These are phyloP conservation scores for Prillingera fragicola DNA, from an alignment of 1,284 basidiomycete genomes.

Conservation along the genomic window DNA sequence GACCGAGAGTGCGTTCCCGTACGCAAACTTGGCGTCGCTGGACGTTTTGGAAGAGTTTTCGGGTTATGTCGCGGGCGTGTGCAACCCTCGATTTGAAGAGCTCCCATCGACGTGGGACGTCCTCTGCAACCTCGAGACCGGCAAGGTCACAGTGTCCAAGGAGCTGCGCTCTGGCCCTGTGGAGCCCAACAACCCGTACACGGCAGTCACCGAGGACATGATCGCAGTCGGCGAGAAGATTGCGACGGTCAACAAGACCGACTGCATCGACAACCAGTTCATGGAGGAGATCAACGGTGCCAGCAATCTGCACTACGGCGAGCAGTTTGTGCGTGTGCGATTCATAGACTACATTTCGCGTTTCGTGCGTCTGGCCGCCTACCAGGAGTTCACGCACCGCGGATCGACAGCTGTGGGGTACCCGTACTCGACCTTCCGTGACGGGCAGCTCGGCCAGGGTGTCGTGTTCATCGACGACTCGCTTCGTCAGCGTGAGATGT, in stretches of 20 bases:
- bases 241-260: conserved; percentile 51
- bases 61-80: conserved; percentile 91
- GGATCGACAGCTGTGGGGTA: conserved; percentile 64
- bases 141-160: conserved; percentile 76
- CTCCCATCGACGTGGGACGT: conserved; percentile 80
- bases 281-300: conserved; percentile 82
- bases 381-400: conserved; percentile 68
- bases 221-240: conserved; percentile 14
- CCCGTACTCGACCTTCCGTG: conserved; percentile 41
- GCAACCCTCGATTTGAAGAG: conserved; percentile 90
- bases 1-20: conserved; percentile 84
- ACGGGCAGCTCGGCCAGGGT: conserved; percentile 60
- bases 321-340: conserved; percentile 67
- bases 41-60: conserved; percentile 83
- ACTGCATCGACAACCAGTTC: conserved; percentile 72
- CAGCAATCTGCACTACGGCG: conserved; percentile 69
- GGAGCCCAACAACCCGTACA: not conserved
- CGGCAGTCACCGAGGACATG: conserved; percentile 4
- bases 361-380: conserved; percentile 68
- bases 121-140: conserved; percentile 79
- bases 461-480: conserved; percentile 63
- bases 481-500: conserved; percentile 58
- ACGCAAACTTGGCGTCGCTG: conserved; percentile 79
- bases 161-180: conserved; percentile 23
- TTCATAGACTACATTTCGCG: conserved; percentile 69